Base-by-base conservation (phyloP, 169 alveolate genomes). In the Perkinsus marinus region DNA sequence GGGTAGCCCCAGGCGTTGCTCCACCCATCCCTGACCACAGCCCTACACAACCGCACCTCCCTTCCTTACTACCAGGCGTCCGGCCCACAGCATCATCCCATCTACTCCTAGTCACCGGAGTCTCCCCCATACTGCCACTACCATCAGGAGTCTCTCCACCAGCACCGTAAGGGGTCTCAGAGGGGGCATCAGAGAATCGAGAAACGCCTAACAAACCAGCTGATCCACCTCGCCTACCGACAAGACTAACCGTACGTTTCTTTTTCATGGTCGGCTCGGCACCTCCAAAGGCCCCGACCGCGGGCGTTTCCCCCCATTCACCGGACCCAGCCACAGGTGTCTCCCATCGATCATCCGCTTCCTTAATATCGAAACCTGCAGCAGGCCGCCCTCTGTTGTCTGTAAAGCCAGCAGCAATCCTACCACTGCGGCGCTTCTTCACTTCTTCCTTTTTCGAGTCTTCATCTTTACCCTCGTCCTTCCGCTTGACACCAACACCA, bases 1-100 rank as follows among this genome's bases (percentile, higher is more conserved):
- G 96, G 22, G 97, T 95, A 17, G 93, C 95, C 17, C 95, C 95
- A 9, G 97, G 97, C 0, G 97, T 95, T 69, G 94, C 47, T 90
- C 95, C 93, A n/a, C n/a, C n/a, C n/a, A n/a, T n/a, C n/a, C n/a
- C n/a, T n/a, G n/a, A n/a, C n/a, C n/a, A n/a, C n/a, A n/a, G n/a
- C n/a, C n/a, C n/a, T n/a, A n/a, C n/a, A n/a, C n/a, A n/a, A n/a
- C n/a, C n/a, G n/a, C n/a, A n/a, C n/a, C n/a, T n/a, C n/a, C n/a
- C n/a, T n/a, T n/a, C n/a, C n/a, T n/a, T n/a, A n/a, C n/a, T 30
- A 39, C 91, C 22, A 39, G 43, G 68, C 68, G 38, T 41, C 57
- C 91, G 91, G 68, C 38, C 79, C 26, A 57, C 79, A 19, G 79
- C 79, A 57, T 57, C 79, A 57, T 57, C 79, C 79, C 79, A 41